A percentile compares a stretch with the other conserved stretches of the same genome.
Evolutionary conservation across 2,329 filamentous ascomycete species (phyloP).

Genomic region (Ophiocordyceps camponoti-rufipedis): DNA sequence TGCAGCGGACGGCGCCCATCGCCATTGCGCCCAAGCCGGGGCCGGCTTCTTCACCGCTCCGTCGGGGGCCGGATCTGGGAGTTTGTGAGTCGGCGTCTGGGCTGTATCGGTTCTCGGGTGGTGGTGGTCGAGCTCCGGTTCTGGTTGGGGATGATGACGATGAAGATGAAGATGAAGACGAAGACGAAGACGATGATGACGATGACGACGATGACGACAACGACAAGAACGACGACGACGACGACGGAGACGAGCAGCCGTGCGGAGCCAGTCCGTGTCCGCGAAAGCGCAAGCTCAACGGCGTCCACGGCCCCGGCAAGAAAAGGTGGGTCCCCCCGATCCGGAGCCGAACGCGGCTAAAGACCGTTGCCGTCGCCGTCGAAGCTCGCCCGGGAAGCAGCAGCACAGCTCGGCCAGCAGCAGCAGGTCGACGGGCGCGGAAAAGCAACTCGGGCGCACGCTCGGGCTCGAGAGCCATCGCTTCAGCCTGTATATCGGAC

Average conservation of each 20-base stretch:
- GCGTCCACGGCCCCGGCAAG: conserved; percentile 39
- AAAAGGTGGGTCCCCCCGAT: conserved; percentile 40
- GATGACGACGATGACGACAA: conserved; percentile 35
- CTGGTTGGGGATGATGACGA: no score
- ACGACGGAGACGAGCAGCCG: conserved; percentile 55
- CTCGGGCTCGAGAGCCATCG: conserved; percentile 61
- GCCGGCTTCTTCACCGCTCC: conserved; percentile 20
- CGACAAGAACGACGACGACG: conserved; percentile 43
- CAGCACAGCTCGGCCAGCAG: conserved; percentile 38
- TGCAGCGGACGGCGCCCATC: conserved; percentile 45
- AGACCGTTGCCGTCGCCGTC: neutral
- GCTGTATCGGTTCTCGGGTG: conserved; percentile 55
- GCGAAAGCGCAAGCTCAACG: conserved; percentile 62
- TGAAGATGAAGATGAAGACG: conserved; percentile 27
- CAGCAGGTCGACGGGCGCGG: conserved; percentile 45
- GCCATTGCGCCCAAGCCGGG: conserved; percentile 44
- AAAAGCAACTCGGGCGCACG: conserved; percentile 40
- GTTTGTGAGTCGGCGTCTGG: conserved; percentile 37
- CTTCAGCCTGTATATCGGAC: conserved; percentile 69
- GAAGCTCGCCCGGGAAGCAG: conserved; percentile 37
- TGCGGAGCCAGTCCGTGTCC: conserved; percentile 45
- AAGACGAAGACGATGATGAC: conserved; percentile 41
- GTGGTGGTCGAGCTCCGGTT: conserved; percentile 16
- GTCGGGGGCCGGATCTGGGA: conserved; percentile 26
- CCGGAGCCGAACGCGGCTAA: no score